Evolutionary conservation across 1,284 basidiomycete species (phyloP).

Genomic region (Boletellus deceptivus): DNA sequence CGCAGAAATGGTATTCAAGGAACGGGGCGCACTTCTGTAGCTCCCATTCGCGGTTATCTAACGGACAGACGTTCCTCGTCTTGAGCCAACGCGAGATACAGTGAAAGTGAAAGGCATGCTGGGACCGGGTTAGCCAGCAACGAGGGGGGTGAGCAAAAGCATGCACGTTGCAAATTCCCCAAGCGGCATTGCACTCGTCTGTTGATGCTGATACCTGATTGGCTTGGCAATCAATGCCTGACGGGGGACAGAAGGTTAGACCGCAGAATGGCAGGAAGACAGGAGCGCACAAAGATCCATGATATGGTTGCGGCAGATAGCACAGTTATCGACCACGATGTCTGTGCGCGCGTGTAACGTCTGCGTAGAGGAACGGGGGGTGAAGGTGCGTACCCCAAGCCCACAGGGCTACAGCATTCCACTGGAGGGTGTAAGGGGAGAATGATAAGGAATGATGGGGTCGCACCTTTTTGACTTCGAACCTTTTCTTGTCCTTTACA

Average conservation of each 20-base stretch:
- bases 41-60: constrained; percentile 97
- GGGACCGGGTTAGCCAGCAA: constrained; percentile 9
- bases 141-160: neutral
- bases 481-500: constrained; percentile 70
- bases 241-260: constrained; percentile 8
- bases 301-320: constrained; percentile 96
- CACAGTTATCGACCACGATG: constrained; percentile 95
- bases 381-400: constrained; percentile 76
- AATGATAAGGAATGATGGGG: constrained; percentile 9
- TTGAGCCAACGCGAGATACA: constrained; percentile 99
- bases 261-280: constrained; percentile 1
- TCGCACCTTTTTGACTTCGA: constrained; percentile 93
- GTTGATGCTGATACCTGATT: constrained; percentile 96
- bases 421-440: constrained; percentile 50
- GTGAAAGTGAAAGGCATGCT: constrained; percentile 99
- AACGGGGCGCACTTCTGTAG: constrained; percentile 75
- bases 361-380: neutral
- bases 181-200: constrained; percentile 98
- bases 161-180: constrained; percentile 98
- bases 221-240: constrained; percentile 99
- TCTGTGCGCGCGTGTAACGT: constrained; percentile 46
- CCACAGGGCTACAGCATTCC: constrained; percentile 96
- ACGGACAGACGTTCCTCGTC: constrained; percentile 96
- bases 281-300: constrained; percentile 88
- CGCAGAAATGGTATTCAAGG: neutral